Conservation (phyloP, 139 green algal genomes). For the Klebsormidium nitens region DNA sequence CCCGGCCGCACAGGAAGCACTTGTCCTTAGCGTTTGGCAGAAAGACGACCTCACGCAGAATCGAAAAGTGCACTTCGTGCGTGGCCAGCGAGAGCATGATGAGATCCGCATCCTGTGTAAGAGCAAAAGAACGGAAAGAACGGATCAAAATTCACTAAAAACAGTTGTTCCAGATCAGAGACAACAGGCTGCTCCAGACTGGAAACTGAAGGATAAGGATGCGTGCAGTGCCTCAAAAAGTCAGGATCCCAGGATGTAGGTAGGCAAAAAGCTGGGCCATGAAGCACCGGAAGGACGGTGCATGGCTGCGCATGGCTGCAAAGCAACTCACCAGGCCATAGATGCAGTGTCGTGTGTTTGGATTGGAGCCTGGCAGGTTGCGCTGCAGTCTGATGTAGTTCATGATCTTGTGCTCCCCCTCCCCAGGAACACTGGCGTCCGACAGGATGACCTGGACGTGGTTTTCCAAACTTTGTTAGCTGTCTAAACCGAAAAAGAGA, state of each 20-base stretch:
- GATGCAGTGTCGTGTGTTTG: conserved; percentile 83
- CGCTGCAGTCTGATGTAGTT: conserved; percentile 61
- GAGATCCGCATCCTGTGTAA: conserved; percentile 81
- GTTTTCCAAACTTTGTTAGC: too few relatives aligned
- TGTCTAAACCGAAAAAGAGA: too few relatives aligned
- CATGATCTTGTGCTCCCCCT: conserved; percentile 99
- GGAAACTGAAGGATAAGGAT: too few relatives aligned
- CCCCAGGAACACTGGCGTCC: conserved; percentile 89
- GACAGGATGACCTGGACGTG: conserved; percentile 92
- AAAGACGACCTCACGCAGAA: conserved; percentile 62
- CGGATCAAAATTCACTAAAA: too few relatives aligned
- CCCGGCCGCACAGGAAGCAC: conserved; percentile 41
- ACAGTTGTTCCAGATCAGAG: too few relatives aligned
- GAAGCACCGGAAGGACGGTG: too few relatives aligned
- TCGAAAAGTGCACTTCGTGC: conserved; percentile 83
- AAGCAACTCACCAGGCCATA: conserved; percentile 78
- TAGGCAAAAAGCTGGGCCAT: too few relatives aligned
- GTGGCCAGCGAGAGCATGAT: conserved; percentile 96
- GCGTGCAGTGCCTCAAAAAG: too few relatives aligned
- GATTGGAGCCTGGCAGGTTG: conserved; percentile 74
- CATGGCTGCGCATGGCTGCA: too few relatives aligned
- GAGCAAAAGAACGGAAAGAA: not conserved
- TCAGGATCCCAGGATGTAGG: too few relatives aligned
- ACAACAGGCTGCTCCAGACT: too few relatives aligned
- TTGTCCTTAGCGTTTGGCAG: conserved; percentile 20